phyloP scores from a whole-genome alignment of 148 eudicot species.

The Salicornia ramosissima region DNA sequence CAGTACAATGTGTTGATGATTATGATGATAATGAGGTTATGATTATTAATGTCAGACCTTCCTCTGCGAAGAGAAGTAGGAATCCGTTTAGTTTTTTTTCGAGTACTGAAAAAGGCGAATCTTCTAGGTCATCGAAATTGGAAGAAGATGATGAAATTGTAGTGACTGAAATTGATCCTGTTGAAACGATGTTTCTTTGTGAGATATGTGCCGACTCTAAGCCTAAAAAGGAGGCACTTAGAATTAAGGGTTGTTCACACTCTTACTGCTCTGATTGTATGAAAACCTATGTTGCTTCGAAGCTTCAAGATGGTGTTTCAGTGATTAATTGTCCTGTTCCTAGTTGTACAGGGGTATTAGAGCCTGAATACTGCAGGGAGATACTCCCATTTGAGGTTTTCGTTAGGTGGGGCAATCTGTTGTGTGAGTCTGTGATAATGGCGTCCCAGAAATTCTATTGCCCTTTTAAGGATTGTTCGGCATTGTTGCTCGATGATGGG shows the following conservation, averaged over 20 bases:
- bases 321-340: constrained; percentile 34
- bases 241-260: constrained; percentile 42
- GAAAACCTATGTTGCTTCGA: constrained; percentile 36
- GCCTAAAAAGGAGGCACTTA: constrained; percentile 25
- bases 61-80: constrained; percentile 8
- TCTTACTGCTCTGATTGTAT: constrained; percentile 42
- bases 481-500: constrained; percentile 39
- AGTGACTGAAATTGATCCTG: constrained; percentile 11
- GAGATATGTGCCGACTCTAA: constrained; percentile 61
- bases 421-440: constrained; percentile 47
- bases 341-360: constrained; percentile 34
- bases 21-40: constrained; percentile 25
- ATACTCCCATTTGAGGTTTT: constrained; percentile 46
- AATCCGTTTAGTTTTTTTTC: constrained; percentile 13
- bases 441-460: constrained; percentile 47
- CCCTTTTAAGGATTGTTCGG: constrained; percentile 51
- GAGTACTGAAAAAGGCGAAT: constrained; percentile 34
- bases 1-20: constrained; percentile 26
- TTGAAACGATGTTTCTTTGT: constrained; percentile 31
- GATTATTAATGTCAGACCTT: constrained; percentile 10
- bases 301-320: constrained; percentile 40
- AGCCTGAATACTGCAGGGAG: constrained; percentile 41
- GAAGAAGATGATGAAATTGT: background rate
- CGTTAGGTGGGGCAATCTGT: constrained; percentile 42
- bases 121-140: constrained; percentile 28